Conservation (phyloP, 768 basidiomycete genomes). For the Leccinum obscurum region DNA sequence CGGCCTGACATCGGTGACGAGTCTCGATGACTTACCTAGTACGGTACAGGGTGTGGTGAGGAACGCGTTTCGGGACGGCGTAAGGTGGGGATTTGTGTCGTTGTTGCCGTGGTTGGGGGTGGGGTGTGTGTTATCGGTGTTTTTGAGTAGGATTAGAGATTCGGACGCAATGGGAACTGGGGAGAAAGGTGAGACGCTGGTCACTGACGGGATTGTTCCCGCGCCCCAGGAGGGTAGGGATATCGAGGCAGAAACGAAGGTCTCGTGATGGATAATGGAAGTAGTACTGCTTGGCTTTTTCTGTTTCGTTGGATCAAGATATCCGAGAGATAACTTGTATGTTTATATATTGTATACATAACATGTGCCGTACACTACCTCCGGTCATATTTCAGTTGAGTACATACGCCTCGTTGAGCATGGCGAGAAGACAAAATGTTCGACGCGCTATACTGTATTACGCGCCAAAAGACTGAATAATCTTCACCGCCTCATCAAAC, state of each 20-base stretch:
- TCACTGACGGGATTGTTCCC: not conserved
- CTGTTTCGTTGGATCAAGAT: not conserved
- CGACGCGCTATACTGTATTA: not conserved
- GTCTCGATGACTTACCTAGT: slow-evolving; percentile 38
- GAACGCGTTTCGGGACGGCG: slow-evolving; percentile 43
- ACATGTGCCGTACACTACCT: not conserved
- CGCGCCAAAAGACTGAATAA: slow-evolving; percentile 45
- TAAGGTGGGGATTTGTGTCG: slow-evolving; percentile 46
- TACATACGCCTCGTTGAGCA: not conserved
- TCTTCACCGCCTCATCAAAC: slow-evolving; percentile 70
- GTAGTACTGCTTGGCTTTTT: not conserved
- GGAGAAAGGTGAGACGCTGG: not conserved
- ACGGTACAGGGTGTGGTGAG: slow-evolving; percentile 36
- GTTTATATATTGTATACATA: not conserved
- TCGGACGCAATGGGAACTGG: slow-evolving; percentile 1
- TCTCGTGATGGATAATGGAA: not conserved
- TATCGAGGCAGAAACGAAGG: not conserved
- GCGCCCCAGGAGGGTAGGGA: not conserved
- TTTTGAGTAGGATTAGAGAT: slow-evolving; percentile 41
- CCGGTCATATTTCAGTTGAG: not conserved
- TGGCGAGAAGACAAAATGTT: not conserved
- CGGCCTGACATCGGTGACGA: slow-evolving; percentile 36
- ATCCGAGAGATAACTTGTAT: not conserved
- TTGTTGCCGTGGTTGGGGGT: slow-evolving; percentile 49
- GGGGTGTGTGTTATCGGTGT: slow-evolving; percentile 35